Conservation (phyloP, 2,329 filamentous ascomycete species). For the Hymenoscyphus repandus region DNA sequence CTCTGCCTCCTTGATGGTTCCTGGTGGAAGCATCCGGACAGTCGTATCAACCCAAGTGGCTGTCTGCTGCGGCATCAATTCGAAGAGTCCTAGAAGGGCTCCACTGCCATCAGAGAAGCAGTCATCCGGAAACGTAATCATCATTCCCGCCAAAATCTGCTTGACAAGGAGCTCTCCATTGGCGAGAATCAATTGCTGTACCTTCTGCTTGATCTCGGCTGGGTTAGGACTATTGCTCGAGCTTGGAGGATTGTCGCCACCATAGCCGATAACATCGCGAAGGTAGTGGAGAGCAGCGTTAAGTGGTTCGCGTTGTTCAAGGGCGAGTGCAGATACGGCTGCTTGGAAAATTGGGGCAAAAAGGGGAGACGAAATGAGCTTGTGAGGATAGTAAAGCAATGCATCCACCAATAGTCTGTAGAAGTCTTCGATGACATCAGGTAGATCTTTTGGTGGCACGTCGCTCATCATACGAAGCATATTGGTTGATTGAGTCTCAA, state of each 20-base stretch:
- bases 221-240: slow-evolving; percentile 53
- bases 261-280: slow-evolving; percentile 85
- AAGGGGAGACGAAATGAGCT: slow-evolving; percentile 73
- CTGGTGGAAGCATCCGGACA: slow-evolving; percentile 74
- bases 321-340: slow-evolving; percentile 74
- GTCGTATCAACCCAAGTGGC: slow-evolving; percentile 79
- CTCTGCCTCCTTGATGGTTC: slow-evolving; percentile 75
- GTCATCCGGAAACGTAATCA: slow-evolving; percentile 96
- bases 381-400: slow-evolving; percentile 84
- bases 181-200: slow-evolving; percentile 64
- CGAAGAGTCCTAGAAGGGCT: slow-evolving; percentile 84
- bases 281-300: slow-evolving; percentile 90
- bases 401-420: slow-evolving; percentile 91
- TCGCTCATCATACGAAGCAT: slow-evolving; percentile 89
- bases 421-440: slow-evolving; percentile 65
- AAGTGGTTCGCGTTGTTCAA: slow-evolving; percentile 88
- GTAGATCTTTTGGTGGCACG: slow-evolving; percentile 56
- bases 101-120: slow-evolving; percentile 94
- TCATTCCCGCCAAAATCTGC: slow-evolving; percentile 92
- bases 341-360: slow-evolving; percentile 82
- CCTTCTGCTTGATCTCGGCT: slow-evolving; percentile 66
- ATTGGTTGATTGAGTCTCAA: slow-evolving; percentile 84
- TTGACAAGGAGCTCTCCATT: slow-evolving; percentile 79
- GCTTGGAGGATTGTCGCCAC: slow-evolving; percentile 65
- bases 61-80: slow-evolving; percentile 75